phyloP scores from a whole-genome alignment of 2,329 filamentous ascomycete genomes.

The Niveomyces coronatus region DNA sequence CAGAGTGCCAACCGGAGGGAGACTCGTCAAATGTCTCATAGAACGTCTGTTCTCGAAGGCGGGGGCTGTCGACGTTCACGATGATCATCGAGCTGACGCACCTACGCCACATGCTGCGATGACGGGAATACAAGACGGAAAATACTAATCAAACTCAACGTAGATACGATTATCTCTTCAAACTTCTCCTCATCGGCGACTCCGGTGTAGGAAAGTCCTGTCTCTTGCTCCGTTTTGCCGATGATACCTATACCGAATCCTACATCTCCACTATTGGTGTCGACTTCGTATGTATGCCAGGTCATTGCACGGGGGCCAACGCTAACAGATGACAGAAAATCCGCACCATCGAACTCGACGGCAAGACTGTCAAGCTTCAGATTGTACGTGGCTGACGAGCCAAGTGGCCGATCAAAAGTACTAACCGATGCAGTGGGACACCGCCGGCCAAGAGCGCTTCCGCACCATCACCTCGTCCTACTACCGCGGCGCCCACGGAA shows the following conservation, averaged over 20 bases:
- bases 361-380: slow-evolving; percentile 99
- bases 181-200: slow-evolving; percentile 99
- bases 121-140: slow-evolving; percentile 2
- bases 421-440: slow-evolving; percentile 69
- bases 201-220: slow-evolving; percentile 99
- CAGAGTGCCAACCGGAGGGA: slow-evolving; percentile 7
- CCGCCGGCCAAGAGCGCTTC: slow-evolving; percentile 97
- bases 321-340: slow-evolving; percentile 64
- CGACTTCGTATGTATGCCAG: slow-evolving; percentile 93
- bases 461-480: slow-evolving; percentile 99
- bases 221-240: slow-evolving; percentile 92
- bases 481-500: slow-evolving; percentile 97
- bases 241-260: slow-evolving; percentile 98
- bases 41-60: background rate
- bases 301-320: background rate
- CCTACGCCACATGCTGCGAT: slow-evolving; percentile 4
- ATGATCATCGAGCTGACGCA: slow-evolving; percentile 1
- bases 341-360: slow-evolving; percentile 97
- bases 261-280: slow-evolving; percentile 99
- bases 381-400: slow-evolving; percentile 58
- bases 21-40: background rate
- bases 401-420: background rate
- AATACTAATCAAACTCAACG: slow-evolving; percentile 16
- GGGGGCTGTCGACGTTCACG: background rate
- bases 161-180: slow-evolving; percentile 99